Percentiles rank a stretch among this genome's conserved stretches.
These are phyloP conservation scores for Azolla pinnata DNA, from an alignment of 75 land plant species.

Conservation along the genomic window DNA sequence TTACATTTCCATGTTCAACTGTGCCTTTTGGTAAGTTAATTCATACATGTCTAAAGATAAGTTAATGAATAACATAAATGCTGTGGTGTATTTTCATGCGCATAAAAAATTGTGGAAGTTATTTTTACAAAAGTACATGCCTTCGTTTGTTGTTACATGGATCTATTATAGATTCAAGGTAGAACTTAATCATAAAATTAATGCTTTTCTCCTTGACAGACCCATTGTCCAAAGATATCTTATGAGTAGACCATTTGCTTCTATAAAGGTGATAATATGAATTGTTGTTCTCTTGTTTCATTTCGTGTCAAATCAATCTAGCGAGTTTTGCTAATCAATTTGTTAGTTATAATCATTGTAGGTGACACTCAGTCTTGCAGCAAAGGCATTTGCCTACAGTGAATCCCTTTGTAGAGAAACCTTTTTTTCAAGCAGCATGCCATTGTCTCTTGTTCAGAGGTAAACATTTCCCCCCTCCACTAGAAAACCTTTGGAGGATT, in stretches of 20 bases:
- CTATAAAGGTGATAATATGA: conserved; percentile 13
- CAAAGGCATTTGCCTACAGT: conserved; percentile 59
- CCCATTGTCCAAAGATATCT: conserved; percentile 22
- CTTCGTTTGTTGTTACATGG: no score
- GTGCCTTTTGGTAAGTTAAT: no score
- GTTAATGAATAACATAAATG: no score
- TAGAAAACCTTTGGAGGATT: neutral
- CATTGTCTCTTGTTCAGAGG: conserved; percentile 37
- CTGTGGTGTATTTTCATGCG: no score
- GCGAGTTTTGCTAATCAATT: conserved; percentile 7
- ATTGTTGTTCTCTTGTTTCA: neutral
- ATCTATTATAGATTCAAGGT: no score
- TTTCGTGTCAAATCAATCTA: neutral
- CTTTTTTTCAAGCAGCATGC: conserved; percentile 66
- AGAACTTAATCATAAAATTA: no score
- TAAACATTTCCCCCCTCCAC: conserved; percentile 6
- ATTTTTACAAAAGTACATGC: no score
- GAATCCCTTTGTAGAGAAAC: conserved; percentile 70
- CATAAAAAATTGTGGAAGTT: no score
- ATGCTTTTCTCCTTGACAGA: neutral
- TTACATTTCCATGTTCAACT: no score
- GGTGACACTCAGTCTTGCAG: conserved; percentile 87
- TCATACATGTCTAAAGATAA: no score
- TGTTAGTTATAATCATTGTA: conserved; percentile 46
- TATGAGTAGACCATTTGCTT: conserved; percentile 20